phyloP scores from a whole-genome alignment of 2,329 filamentous ascomycete genomes.

The Furcasterigmium furcatum region DNA sequence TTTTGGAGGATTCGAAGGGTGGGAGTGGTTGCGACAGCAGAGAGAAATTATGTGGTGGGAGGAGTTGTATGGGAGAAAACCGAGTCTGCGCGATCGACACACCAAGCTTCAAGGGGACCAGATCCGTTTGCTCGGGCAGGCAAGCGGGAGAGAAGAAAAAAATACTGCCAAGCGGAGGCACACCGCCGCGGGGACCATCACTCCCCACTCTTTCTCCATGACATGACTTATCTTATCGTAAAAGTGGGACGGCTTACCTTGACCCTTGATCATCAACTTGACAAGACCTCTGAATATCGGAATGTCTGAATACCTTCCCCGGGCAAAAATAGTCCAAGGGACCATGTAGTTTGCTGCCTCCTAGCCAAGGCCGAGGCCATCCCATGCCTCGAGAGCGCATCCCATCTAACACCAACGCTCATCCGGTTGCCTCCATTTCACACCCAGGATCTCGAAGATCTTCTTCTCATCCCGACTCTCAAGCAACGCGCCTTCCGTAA shows the following conservation, averaged over 20 bases:
- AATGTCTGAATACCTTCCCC: too few relatives aligned
- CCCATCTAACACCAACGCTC: constrained; percentile 66
- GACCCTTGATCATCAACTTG: background rate
- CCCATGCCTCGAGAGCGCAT: too few relatives aligned
- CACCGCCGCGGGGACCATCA: background rate
- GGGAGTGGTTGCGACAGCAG: background rate
- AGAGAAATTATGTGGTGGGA: background rate
- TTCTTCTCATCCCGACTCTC: constrained; percentile 72
- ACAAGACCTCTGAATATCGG: too few relatives aligned
- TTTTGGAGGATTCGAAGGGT: background rate
- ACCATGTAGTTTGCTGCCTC: too few relatives aligned
- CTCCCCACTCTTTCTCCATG: too few relatives aligned
- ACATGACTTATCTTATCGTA: background rate
- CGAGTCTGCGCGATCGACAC: background rate
- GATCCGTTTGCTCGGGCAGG: background rate
- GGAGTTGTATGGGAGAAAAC: background rate
- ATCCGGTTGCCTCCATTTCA: constrained; percentile 78
- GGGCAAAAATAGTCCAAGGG: too few relatives aligned
- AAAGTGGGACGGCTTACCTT: background rate
- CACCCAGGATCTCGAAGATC: constrained; percentile 79
- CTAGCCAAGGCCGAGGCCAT: too few relatives aligned
- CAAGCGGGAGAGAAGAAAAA: background rate
- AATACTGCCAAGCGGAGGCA: background rate
- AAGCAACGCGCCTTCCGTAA: constrained; percentile 66
- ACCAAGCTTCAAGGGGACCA: background rate